Evolutionary conservation across 208 protist genomes (phyloP).

Genomic region (Entamoeba histolytica): DNA sequence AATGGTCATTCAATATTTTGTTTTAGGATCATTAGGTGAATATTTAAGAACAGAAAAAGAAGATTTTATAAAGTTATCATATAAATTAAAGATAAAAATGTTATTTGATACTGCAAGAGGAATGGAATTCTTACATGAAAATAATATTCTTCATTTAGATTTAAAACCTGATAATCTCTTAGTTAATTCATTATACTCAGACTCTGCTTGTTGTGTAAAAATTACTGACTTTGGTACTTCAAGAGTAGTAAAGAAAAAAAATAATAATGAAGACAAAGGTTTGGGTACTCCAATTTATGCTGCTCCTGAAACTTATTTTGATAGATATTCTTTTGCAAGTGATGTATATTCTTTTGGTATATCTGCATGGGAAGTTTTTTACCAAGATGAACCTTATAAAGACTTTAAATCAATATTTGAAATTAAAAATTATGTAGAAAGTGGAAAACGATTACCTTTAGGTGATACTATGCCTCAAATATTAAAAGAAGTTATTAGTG

Average conservation of each 20-base stretch:
- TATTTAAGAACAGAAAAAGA: not conserved
- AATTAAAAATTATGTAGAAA: not conserved
- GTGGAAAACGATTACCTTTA: not conserved
- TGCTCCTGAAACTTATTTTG: not conserved
- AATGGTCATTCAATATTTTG: not conserved
- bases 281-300: not conserved
- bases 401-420: not conserved
- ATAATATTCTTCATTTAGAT: not conserved
- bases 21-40: not conserved
- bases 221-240: not conserved
- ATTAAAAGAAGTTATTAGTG: not conserved
- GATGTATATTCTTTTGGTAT: not conserved
- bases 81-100: not conserved
- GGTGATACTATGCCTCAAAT: not conserved
- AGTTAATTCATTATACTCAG: not conserved
- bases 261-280: not conserved
- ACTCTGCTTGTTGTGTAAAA: not conserved
- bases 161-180: not conserved
- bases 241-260: not conserved
- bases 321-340: not conserved
- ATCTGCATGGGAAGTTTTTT: not conserved
- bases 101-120: not conserved
- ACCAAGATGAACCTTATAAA: not conserved
- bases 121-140: not conserved
- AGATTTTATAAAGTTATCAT: not conserved